Evolutionary conservation across 148 eudicot genomes (phyloP), one percentile per base, ranked within the genome.

Genomic region (Chenopodium suecicum): DNA sequence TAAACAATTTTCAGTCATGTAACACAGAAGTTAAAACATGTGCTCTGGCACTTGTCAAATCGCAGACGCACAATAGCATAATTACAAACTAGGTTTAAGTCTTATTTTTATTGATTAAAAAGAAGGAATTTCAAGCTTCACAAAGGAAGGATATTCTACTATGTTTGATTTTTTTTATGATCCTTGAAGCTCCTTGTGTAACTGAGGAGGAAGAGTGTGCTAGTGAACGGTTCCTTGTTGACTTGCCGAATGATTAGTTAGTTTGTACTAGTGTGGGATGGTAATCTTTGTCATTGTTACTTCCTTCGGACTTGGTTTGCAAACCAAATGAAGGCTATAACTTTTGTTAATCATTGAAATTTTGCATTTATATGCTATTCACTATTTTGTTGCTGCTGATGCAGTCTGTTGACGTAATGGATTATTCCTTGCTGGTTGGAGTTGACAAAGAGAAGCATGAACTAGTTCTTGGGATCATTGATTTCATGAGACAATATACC

Each of bases 401-500:
- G 88, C 94, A 96, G 99, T 90, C 97, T 3, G 87, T 96, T 56
- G 95, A 94, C 83, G 99, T 96, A 74, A 96, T 96, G 97, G 99
- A 96, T 83, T 96, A 96, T 84, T 96, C 99, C 5, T 87, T 94
- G 74, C 88, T 94, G 65, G 98, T 92, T 71, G 98, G 98, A 65
- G 88, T 96, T 37, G 99, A 96, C 76, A 91, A 94, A 85, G 98
- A 92, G 87, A 94, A 94, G 74, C 93, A 94, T 67, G 97, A 94
- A 89, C 90, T 96, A 77, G 98, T 96, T 47, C 90, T 96, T 46
- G 99, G 99, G 75, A 96, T 96, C 60, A 96, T 96, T 29, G 99
- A 94, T 84, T 96, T 94, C 87, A 94, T 96, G 99, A 92, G 99
- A 84, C 99, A 94, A 58, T 96, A 96, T 72, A 94, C 99, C 12